Conservation (phyloP, 2,329 filamentous ascomycete genomes). For the Sclerotinia borealis region DNA sequence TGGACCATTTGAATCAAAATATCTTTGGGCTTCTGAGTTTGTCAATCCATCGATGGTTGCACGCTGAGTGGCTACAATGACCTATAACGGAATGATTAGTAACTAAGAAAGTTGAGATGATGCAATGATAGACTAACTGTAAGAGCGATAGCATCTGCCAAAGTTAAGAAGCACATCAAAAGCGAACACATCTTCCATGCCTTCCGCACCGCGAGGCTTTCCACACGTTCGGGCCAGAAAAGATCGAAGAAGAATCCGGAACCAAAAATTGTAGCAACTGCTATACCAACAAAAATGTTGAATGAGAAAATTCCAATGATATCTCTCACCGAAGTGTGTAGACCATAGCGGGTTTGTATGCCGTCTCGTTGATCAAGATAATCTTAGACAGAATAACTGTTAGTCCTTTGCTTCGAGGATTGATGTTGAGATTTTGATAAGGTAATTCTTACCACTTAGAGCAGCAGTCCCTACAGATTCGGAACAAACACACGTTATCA, state of each 20-base stretch:
- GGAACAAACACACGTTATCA: conserved; percentile 51
- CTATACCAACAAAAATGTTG: conserved; percentile 54
- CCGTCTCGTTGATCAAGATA: conserved; percentile 49
- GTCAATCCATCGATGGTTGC: conserved; percentile 40
- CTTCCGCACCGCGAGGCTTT: conserved; percentile 42
- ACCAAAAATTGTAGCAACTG: conserved; percentile 52
- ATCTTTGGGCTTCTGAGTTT: conserved; percentile 28
- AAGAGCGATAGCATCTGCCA: conserved; percentile 43
- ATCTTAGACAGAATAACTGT: conserved; percentile 33
- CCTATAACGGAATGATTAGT: conserved; percentile 19
- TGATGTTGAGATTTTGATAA: background rate
- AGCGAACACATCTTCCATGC: conserved; percentile 49
- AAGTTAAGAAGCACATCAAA: conserved; percentile 41
- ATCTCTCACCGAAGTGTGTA: conserved; percentile 47
- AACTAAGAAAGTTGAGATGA: background rate
- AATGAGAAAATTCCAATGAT: conserved; percentile 49
- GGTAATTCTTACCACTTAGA: conserved; percentile 40
- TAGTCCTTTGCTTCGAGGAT: background rate
- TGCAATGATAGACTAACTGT: conserved; percentile 32
- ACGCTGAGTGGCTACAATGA: conserved; percentile 42
- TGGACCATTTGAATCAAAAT: conserved; percentile 31
- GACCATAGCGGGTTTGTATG: conserved; percentile 37
- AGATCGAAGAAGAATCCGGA: conserved; percentile 57
- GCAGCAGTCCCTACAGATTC: conserved; percentile 51
- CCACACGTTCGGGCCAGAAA: conserved; percentile 51